These are phyloP conservation scores for Pichia kluyveri DNA, from an alignment of 805 yeast species.

Conservation along the genomic window DNA sequence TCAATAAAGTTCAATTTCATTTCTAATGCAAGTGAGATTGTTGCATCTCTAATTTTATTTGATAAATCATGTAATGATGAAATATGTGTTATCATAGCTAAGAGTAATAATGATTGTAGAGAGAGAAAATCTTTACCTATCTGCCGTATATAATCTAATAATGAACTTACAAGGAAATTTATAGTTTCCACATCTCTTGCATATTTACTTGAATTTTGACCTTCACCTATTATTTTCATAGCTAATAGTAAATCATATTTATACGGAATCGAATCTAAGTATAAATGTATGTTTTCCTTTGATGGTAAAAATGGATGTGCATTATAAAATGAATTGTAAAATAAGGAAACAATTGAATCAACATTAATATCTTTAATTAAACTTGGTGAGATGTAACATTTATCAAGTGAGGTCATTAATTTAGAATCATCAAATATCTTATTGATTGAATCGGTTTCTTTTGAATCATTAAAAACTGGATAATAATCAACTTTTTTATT, in stretches of 20 bases:
- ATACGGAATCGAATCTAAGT: conserved; percentile 25
- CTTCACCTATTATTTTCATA: conserved; percentile 43
- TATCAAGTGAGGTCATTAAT: conserved; percentile 11
- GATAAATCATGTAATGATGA: conserved; percentile 43
- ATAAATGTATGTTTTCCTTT: conserved; percentile 25
- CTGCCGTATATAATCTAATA: conserved; percentile 23
- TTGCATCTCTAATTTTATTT: conserved; percentile 32
- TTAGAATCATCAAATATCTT: conserved; percentile 17
- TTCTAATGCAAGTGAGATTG: conserved; percentile 30
- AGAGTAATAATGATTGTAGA: conserved; percentile 32
- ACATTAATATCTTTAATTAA: conserved; percentile 20
- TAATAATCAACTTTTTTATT: conserved; percentile 16
- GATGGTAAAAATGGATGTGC: conserved; percentile 43
- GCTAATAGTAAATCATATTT: conserved; percentile 35
- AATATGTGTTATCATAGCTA: conserved; percentile 38
- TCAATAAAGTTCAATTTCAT: conserved; percentile 34
- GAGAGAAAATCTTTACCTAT: conserved; percentile 34
- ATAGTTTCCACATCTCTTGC: conserved; percentile 32
- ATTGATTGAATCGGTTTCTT: conserved; percentile 18
- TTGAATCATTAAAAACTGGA: conserved; percentile 25
- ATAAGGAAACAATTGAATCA: conserved; percentile 21
- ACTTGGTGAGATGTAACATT: conserved; percentile 24
- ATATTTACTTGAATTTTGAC: conserved; percentile 30
- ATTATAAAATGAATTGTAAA: conserved; percentile 31
- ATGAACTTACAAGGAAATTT: conserved; percentile 27